phyloP scores from a whole-genome alignment of 2,329 filamentous ascomycete genomes.

The Trichoderma sp. region DNA sequence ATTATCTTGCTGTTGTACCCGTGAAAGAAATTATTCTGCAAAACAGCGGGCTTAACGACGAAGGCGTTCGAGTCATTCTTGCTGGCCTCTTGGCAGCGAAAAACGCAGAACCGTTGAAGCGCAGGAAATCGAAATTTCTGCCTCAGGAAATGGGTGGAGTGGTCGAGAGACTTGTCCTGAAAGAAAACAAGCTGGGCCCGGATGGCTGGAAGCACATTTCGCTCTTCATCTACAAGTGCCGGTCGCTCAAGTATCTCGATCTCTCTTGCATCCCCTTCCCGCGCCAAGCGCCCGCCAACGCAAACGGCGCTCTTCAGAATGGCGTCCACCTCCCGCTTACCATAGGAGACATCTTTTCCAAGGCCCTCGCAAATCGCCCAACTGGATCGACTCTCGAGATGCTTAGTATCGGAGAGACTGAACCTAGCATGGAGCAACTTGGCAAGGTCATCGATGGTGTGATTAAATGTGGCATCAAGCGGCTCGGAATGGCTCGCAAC shows the following conservation, averaged over 20 bases:
- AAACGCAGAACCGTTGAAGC: slow-evolving; percentile 57
- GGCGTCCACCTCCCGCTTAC: slow-evolving; percentile 39
- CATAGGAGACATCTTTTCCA: slow-evolving; percentile 66
- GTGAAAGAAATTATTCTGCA: slow-evolving; percentile 84
- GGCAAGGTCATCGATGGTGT: slow-evolving; percentile 78
- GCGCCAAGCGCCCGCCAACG: slow-evolving; percentile 36
- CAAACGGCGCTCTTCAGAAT: slow-evolving; percentile 37
- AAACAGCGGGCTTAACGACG: slow-evolving; percentile 83
- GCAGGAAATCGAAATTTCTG: slow-evolving; percentile 49
- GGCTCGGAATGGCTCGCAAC: slow-evolving; percentile 83
- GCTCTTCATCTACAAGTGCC: slow-evolving; percentile 87
- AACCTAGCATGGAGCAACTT: slow-evolving; percentile 69
- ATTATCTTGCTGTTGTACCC: slow-evolving; percentile 92
- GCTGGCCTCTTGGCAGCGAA: slow-evolving; percentile 83
- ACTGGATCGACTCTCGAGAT: slow-evolving; percentile 78
- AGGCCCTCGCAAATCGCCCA: slow-evolving; percentile 73
- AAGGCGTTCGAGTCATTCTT: slow-evolving; percentile 82
- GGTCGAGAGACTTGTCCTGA: slow-evolving; percentile 82
- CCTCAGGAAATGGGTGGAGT: slow-evolving; percentile 63
- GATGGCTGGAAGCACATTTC: slow-evolving; percentile 92
- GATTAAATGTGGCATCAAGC: slow-evolving; percentile 73
- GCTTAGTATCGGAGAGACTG: slow-evolving; percentile 79
- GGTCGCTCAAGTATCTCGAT: slow-evolving; percentile 82
- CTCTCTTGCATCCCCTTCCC: slow-evolving; percentile 84
- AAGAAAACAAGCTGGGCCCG: slow-evolving; percentile 85